Evolutionary conservation across 805 yeast species (phyloP), one percentile per base, ranked within the genome.

Genomic region (Phaffomyces opuntiae): DNA sequence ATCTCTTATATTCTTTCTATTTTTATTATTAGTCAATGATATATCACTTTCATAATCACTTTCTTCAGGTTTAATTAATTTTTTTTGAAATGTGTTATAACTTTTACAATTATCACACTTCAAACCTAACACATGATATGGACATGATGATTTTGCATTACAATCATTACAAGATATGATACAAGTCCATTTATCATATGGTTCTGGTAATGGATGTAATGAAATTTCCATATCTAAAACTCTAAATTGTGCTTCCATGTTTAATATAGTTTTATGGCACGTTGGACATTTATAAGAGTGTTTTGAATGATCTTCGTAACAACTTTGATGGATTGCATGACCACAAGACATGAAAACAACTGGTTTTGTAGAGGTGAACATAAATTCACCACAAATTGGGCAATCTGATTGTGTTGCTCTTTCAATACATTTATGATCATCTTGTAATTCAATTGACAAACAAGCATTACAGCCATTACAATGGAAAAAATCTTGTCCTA

Each of bases 261-360:
- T 87, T 34, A 84, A 72, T 43, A 91, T 79, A 0, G 96, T 83
- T 53, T 85, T 80, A 45, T 87, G 82, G 61, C 98, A 90, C 3
- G 87, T 74, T 1, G 98, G 98, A 63, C 98, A 90, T 61, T 87
- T 87, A 70, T 88, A 90, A 14, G 86, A 79, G 60, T 85, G 88
- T 53, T 80, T 75, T n/a, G 87, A 78, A 61, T 84, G 81, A 52
- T 87, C 91, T 50, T 82, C 82, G 62, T 80, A 89, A 63, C 98
- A 90, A 26, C 63, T 58, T 61, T 88, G 87, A 66, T 90, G 98
- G 48, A 90, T 90, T 35, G 96, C 87, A 65, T 90, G 98, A 2
- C 97, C 96, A 66, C 98, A 90, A 41, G 75, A 70, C 96, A 90
- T 88, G 62, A 90, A 89, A 19, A 88, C 95, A 38, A 89, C 95